Base-by-base conservation (phyloP, 208 protist genomes). In the Wallacemonas rigidus region DNA sequence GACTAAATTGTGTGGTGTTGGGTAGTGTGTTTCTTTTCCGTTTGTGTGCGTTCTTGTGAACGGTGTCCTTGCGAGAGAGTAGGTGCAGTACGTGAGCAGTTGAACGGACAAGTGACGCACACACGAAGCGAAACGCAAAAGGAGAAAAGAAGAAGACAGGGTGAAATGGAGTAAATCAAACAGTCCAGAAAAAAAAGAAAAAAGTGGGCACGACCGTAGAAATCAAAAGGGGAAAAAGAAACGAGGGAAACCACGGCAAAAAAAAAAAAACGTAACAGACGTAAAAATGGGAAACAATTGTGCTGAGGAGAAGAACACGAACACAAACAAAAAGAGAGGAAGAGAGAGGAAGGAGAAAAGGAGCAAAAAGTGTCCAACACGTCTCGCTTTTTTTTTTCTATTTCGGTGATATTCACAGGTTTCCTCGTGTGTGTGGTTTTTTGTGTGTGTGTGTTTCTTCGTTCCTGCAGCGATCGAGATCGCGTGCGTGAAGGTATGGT, bases 191-290 rank as follows among this genome's bases (percentile, higher is more conserved):
- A 15, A 64, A 47, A 75, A 61, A 55, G 53, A 48, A 75, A 35
- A 70, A 67, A 78, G 8, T 41, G 4, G 64, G 47, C 43, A 70
- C 39, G 51, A 67, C 7, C 36, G 5, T 35, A 17, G 47, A 67
- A 74, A 41, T 44, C 11, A 73, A 56, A 54, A 45, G 36, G 26
- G 15, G 38, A 67, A 45, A 53, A 36, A 74, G 58, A 26, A 71
- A 64, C 36, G 36, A 61, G 67, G 8, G 17, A 14, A 67, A 65
- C 53, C 4, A 72, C 17, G 64, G 5, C 47, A 12, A 15, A 67
- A 75, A 35, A 71, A 69, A 48, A 17, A 64, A 58, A 35, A 48
- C 57, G 56, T 50, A 56, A 12, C 1, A 56, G n/a, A 51, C 47
- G 9, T 56, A 26, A 56, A 56, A 56, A 56, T 17, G n/a, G 4